Evolutionary conservation across 768 basidiomycete species (phyloP).

Genomic region (Leccinellum rugosiceps): DNA sequence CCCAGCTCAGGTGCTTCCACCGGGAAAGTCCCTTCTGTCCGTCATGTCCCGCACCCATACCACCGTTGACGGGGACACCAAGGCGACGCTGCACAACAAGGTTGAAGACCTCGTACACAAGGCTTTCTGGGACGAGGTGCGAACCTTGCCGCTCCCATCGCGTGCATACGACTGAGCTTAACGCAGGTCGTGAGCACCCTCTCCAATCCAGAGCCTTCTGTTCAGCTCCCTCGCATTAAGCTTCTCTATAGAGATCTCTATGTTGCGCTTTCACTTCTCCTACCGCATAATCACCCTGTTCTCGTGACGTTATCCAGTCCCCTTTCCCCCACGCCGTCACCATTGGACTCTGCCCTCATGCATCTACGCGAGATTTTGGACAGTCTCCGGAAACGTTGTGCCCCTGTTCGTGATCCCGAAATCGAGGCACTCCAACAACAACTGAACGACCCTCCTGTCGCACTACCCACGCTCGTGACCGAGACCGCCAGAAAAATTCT

Average conservation of each 20-base stretch:
- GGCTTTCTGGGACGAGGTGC: slow-evolving; percentile 76
- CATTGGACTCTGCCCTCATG: slow-evolving; percentile 53
- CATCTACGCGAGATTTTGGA: slow-evolving; percentile 53
- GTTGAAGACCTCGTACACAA: slow-evolving; percentile 49
- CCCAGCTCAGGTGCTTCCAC: slow-evolving; percentile 57
- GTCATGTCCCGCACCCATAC: slow-evolving; percentile 42
- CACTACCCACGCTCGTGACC: slow-evolving; percentile 47
- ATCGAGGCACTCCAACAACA: slow-evolving; percentile 43
- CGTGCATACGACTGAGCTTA: slow-evolving; percentile 18
- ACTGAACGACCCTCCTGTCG: slow-evolving; percentile 33
- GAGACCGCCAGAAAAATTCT: slow-evolving; percentile 48
- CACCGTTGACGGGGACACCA: slow-evolving; percentile 13
- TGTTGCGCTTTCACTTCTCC: slow-evolving; percentile 50
- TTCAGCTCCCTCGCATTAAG: slow-evolving; percentile 58
- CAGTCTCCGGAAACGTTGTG: slow-evolving; percentile 58
- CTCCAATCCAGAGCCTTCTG: slow-evolving; percentile 54
- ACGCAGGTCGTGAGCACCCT: slow-evolving; percentile 53
- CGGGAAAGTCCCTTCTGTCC: slow-evolving; percentile 69
- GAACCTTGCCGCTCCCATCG: slow-evolving; percentile 17
- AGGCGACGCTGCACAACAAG: slow-evolving; percentile 42
- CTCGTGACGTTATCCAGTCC: slow-evolving; percentile 54
- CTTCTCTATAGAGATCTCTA: slow-evolving; percentile 53
- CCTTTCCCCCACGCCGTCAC: slow-evolving; percentile 64
- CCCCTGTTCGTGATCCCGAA: slow-evolving; percentile 57
- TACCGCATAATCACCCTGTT: slow-evolving; percentile 52